Evolutionary conservation across 2,329 filamentous ascomycete genomes (phyloP), one percentile per base, ranked within the genome.

Genomic region (Aspergillus sp.): DNA sequence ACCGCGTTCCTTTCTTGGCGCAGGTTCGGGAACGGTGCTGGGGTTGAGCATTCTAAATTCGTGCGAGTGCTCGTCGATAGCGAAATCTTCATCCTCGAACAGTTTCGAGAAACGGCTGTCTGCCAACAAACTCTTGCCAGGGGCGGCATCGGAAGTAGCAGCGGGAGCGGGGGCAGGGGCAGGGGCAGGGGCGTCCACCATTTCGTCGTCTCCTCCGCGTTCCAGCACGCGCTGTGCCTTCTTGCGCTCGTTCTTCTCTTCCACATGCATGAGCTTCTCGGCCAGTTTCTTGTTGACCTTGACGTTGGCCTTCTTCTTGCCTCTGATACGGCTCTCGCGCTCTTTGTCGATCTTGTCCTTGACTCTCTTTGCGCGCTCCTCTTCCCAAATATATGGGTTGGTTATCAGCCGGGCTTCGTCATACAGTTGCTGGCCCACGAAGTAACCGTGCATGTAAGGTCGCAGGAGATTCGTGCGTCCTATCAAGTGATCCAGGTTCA

Each of bases 361-460:
- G 59, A 98, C 83, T 56, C 86, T 84, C 77, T 95, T 96, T 51
- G 85, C 84, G 49, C 90, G 81, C 68, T 97, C 89, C 61, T 97
- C 88, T 64, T 96, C 89, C 79, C 87, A 95, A 45, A 94, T 80
- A 64, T 94, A 94, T 0, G 93, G 93, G 69, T 97, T 95, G 44
- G 87, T 86, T 60, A 97, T 95, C 51, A 98, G 74, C 47, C 88
- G 79, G 15, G 93, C 93, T 67, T 98, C 90, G 64, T 98, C 94
- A 67, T 98, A 97, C 22, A 98, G 73, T 62, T 90, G 89, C 60
- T 94, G 91, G 32, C 88, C 88, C 43, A 98, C 90, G 72, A 98
- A 98, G 77, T 93, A 97, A 59, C 93, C 94, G 66, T 98, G 93
- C 94, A 98, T 98, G 65, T 98, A 98, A 39, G 93, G 93, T 41